phyloP scores from a whole-genome alignment of 345 rosid genomes.

The Capsella bursapastoris region DNA sequence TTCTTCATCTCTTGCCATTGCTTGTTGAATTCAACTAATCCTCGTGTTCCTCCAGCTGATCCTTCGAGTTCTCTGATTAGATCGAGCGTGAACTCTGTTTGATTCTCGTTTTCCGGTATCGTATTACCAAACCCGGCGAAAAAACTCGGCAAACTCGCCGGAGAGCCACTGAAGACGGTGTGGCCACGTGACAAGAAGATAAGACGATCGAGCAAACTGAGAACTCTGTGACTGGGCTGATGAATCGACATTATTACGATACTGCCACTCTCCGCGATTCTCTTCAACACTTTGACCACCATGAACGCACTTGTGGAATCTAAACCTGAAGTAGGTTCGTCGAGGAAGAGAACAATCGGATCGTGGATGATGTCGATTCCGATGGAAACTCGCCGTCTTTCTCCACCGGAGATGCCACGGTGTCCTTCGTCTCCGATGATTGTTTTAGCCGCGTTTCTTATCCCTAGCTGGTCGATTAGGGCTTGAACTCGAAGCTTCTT shows the following conservation, averaged over 20 bases:
- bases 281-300: constrained; percentile 89
- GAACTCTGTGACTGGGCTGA: constrained; percentile 84
- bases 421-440: constrained; percentile 96
- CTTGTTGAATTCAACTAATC: constrained; percentile 70
- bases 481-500: constrained; percentile 80
- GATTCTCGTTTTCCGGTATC: constrained; percentile 74
- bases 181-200: constrained; percentile 61
- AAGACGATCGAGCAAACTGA: constrained; percentile 63
- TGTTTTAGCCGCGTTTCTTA: constrained; percentile 82
- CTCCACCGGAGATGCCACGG: constrained; percentile 95
- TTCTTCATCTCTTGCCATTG: constrained; percentile 55
- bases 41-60: constrained; percentile 60
- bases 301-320: constrained; percentile 94
- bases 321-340: constrained; percentile 94
- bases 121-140: constrained; percentile 73
- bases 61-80: constrained; percentile 59
- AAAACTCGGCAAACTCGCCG: constrained; percentile 56
- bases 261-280: constrained; percentile 90
- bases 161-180: constrained; percentile 62
- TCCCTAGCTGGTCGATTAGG: constrained; percentile 82
- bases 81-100: constrained; percentile 74
- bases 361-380: constrained; percentile 94
- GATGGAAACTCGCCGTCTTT: constrained; percentile 86
- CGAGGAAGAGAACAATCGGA: constrained; percentile 83
- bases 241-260: constrained; percentile 87